A percentile compares a stretch with the other conserved stretches of the same genome.
These are phyloP conservation scores for Amorphotheca resinae DNA, from an alignment of 495 filamentous ascomycete species.

Conservation along the genomic window DNA sequence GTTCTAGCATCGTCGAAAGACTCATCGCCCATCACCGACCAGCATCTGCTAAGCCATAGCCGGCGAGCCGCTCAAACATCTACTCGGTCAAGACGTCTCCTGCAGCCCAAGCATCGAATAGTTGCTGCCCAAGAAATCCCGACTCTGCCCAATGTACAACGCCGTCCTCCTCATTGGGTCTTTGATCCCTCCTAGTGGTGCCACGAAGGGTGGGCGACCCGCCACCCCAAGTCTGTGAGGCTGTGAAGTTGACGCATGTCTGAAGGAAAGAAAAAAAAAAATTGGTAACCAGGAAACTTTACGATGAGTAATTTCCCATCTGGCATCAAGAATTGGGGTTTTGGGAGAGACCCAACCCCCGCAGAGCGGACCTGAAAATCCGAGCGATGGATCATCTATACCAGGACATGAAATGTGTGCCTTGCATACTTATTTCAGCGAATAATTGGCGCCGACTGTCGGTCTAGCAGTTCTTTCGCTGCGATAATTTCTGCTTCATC, in stretches of 20 bases:
- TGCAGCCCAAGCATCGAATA: constrained; percentile 1
- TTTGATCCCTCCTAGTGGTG: neutral
- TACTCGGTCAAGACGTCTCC: too few species aligned
- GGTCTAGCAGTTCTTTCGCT: constrained; percentile 39
- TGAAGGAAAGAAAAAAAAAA: neutral
- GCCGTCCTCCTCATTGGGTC: neutral
- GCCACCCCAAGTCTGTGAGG: neutral
- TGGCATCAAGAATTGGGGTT: neutral
- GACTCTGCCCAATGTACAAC: constrained; percentile 1
- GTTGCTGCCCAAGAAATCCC: constrained; percentile 2
- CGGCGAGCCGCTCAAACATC: too few species aligned
- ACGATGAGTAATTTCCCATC: neutral
- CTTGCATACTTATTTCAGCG: constrained; percentile 3
- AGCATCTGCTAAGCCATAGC: too few species aligned
- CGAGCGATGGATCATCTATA: neutral
- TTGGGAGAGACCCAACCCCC: neutral
- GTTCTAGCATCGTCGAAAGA: neutral
- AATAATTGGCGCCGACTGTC: neutral
- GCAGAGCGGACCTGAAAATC: neutral
- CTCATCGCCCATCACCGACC: neutral
- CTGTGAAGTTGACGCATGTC: neutral
- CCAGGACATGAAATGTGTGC: constrained; percentile 1
- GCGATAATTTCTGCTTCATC: constrained; percentile 64
- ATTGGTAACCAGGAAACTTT: neutral
- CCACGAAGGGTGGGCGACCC: constrained; percentile 1